These are phyloP conservation scores for Phlebiopsis flavidoalba DNA, from an alignment of 768 basidiomycete genomes.

Conservation along the genomic window DNA sequence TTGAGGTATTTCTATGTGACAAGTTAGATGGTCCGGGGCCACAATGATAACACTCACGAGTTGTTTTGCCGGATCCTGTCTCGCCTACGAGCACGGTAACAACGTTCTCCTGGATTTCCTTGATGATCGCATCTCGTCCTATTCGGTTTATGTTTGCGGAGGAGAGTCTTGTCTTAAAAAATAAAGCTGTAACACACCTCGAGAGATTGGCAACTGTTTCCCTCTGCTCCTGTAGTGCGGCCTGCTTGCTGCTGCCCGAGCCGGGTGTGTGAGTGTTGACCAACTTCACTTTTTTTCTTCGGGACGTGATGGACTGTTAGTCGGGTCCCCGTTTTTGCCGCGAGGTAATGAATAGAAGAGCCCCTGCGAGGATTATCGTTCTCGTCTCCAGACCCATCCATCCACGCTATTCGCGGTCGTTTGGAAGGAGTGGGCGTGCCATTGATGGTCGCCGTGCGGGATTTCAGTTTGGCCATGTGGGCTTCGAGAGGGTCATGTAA, in stretches of 20 bases:
- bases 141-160: slow-evolving; percentile 1
- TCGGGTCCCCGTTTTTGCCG: slow-evolving; percentile 2
- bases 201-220: slow-evolving; percentile 70
- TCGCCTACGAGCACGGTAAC: slow-evolving; percentile 91
- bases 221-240: slow-evolving; percentile 56
- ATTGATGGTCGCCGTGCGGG: background rate
- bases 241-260: slow-evolving; percentile 5
- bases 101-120: slow-evolving; percentile 71
- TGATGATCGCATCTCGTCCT: slow-evolving; percentile 75
- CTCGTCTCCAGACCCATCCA: slow-evolving; percentile 27
- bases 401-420: slow-evolving; percentile 15
- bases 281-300: slow-evolving; percentile 4
- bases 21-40: background rate
- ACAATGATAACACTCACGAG: slow-evolving; percentile 57
- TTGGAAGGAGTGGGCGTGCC: slow-evolving; percentile 14
- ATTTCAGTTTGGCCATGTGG: slow-evolving; percentile 5
- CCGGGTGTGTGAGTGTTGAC: background rate
- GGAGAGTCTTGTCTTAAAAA: background rate
- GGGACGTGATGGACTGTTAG: slow-evolving; percentile 1
- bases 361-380: slow-evolving; percentile 2
- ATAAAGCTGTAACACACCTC: slow-evolving; percentile 42
- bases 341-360: background rate
- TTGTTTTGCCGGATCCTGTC: slow-evolving; percentile 98
- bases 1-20: slow-evolving; percentile 84
- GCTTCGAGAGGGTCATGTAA: background rate